phyloP scores from a whole-genome alignment of 108 stramenopile species.

The Cylindrotheca closterium region DNA sequence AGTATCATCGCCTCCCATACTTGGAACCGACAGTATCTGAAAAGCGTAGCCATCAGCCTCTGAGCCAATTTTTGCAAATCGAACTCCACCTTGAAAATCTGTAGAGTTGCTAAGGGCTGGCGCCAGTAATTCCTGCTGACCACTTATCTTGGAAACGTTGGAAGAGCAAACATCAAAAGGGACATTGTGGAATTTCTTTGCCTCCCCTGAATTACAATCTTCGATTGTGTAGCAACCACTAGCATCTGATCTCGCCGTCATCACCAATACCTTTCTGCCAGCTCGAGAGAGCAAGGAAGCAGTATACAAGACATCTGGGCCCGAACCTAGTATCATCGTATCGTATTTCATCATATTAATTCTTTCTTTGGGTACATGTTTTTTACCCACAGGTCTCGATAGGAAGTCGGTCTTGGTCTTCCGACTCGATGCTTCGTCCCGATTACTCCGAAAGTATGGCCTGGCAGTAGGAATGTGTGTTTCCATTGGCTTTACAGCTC shows the following conservation, averaged over 20 bases:
- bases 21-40: slow-evolving; percentile 78
- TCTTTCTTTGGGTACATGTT: slow-evolving; percentile 43
- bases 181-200: slow-evolving; percentile 34
- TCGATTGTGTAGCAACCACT: slow-evolving; percentile 65
- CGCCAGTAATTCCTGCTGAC: slow-evolving; percentile 66
- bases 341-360: slow-evolving; percentile 60
- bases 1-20: slow-evolving; percentile 52
- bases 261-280: slow-evolving; percentile 72
- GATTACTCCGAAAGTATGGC: slow-evolving; percentile 33
- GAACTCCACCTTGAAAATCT: slow-evolving; percentile 81
- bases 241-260: slow-evolving; percentile 62
- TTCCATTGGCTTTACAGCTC: slow-evolving; percentile 45
- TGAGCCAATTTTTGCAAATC: slow-evolving; percentile 79
- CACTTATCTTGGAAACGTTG: slow-evolving; percentile 51
- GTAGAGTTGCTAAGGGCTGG: slow-evolving; percentile 70
- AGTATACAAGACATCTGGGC: slow-evolving; percentile 67
- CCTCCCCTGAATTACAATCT: slow-evolving; percentile 3
- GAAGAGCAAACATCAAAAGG: slow-evolving; percentile 73
- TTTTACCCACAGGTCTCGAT: slow-evolving; percentile 57
- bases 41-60: slow-evolving; percentile 72
- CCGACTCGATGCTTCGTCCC: slow-evolving; percentile 6
- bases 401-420: slow-evolving; percentile 53
- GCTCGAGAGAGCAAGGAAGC: slow-evolving; percentile 77
- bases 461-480: slow-evolving; percentile 24
- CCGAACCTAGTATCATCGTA: slow-evolving; percentile 76